Conservation (phyloP, 2,329 filamentous ascomycete genomes). For the Aspergillus pseudoterreus region DNA sequence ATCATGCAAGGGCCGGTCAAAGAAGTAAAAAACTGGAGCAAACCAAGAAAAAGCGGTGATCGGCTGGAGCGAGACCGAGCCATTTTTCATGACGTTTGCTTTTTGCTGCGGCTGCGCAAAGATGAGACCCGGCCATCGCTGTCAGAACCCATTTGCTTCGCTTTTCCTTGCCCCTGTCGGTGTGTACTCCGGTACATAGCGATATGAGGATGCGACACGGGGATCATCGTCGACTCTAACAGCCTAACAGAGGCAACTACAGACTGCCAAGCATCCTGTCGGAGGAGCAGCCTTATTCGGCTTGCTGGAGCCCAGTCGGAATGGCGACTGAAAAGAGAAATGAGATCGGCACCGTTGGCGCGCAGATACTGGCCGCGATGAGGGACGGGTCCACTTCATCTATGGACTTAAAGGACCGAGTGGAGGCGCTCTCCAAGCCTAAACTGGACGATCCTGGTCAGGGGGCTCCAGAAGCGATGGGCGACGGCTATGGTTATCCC, state of each 20-base stretch:
- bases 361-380: constrained; percentile 8
- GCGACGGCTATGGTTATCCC: neutral
- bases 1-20: neutral
- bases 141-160: neutral
- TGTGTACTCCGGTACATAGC: neutral
- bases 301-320: neutral
- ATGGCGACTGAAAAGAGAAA: constrained; percentile 1
- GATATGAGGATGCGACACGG: neutral
- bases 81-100: neutral
- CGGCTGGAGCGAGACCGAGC: neutral
- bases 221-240: neutral
- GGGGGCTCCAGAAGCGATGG: neutral
- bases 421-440: constrained; percentile 2
- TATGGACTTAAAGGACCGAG: constrained; percentile 4
- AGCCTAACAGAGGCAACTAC: neutral
- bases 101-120: neutral
- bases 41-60: neutral
- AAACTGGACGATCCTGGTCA: neutral
- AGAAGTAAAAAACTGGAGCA: neutral
- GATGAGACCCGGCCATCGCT: neutral
- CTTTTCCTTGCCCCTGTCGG: neutral
- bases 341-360: constrained; percentile 12
- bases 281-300: constrained; percentile 6
- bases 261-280: constrained; percentile 3
- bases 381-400: constrained; percentile 9